A percentile compares a stretch with the other conserved stretches of the same genome.
Evolutionary conservation across 2,329 filamentous ascomycete species (phyloP).

Genomic region (Akanthomyces dipterigenus): DNA sequence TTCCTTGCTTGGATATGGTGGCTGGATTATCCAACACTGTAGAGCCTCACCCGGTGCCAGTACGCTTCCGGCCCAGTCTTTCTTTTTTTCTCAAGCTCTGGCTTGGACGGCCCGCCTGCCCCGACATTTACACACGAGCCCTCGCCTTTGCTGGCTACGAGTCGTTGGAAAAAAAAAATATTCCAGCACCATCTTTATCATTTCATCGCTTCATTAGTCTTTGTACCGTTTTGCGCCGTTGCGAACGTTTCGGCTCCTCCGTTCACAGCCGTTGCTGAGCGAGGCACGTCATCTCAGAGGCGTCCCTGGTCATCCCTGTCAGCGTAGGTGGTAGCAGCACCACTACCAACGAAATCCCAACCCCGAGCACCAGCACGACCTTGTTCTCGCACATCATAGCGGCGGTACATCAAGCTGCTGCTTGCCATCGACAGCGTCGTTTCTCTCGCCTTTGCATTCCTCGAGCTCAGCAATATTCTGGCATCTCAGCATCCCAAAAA

Average conservation of each 20-base stretch:
- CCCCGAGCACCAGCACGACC: background rate
- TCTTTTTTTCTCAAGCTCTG: background rate
- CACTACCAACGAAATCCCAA: background rate
- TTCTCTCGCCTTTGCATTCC: background rate
- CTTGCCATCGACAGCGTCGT: background rate
- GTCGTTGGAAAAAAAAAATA: background rate
- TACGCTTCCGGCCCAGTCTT: background rate
- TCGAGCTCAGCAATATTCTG: background rate
- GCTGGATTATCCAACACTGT: background rate
- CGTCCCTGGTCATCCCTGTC: background rate
- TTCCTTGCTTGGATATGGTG: background rate
- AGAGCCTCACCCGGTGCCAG: background rate
- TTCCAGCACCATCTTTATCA: background rate
- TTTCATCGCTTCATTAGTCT: background rate
- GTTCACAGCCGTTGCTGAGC: background rate
- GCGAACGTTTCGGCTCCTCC: no score
- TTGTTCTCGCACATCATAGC: background rate
- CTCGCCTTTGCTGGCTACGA: background rate
- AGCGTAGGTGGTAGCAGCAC: background rate
- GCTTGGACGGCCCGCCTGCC: background rate
- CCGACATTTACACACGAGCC: background rate
- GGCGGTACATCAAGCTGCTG: background rate
- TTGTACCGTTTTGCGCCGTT: background rate
- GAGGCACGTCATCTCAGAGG: background rate
- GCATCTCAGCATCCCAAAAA: conserved; percentile 13